Base-by-base conservation (phyloP, 495 filamentous ascomycete genomes). In the Lophiotrema nucula region DNA sequence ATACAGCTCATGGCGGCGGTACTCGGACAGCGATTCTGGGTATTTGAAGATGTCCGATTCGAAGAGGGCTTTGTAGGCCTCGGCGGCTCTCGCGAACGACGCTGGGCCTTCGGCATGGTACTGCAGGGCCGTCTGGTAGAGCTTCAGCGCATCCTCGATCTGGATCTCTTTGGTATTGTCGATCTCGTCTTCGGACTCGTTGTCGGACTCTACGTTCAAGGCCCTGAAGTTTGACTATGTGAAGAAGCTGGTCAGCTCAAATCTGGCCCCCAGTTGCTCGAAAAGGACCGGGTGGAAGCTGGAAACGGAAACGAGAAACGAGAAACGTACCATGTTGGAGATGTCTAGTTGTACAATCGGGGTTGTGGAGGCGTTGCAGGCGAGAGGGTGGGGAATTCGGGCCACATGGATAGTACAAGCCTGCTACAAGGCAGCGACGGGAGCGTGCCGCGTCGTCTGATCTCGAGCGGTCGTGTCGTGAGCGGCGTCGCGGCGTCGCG, bases 151-250 rank as follows among this genome's bases (percentile, higher is more conserved):
- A 72, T 99, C 93, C 70, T 99, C 93, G 68, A 97, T 92, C 79
- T 92, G 92, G 47, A 99, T 84, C 69, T 97, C 91, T 73, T 88
- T 91, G 41, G 91, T 97, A 58, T 92, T 89, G 65, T 99, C 93
- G 67, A 96, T 74, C 72, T 97, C 93, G 65, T 93, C 89, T 60
- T 95, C 90, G 60, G 86, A 77, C 47, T 87, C 88, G 59, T 93
- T 89, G 67, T 96, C 93, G 6, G 89, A 90, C 67, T 95, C 90
- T 67, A 97, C 82, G 62, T 97, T 97, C 69, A 97, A 80, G 39
- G 93, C 88, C 33, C 84, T 82, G 69, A 90, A 97, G 62, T 79
- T 72, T 38, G 83, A 76, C 84, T 69, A 26, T 43, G 18, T 6
- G 39, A 21, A 6, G 18, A 11, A 18, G 10, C 39, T 8, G 19